Percentiles rank a stretch among this genome's conserved stretches.
These are phyloP conservation scores for Paragyromitra xinjiangensis DNA, from an alignment of 495 filamentous ascomycete genomes.

Conservation along the genomic window DNA sequence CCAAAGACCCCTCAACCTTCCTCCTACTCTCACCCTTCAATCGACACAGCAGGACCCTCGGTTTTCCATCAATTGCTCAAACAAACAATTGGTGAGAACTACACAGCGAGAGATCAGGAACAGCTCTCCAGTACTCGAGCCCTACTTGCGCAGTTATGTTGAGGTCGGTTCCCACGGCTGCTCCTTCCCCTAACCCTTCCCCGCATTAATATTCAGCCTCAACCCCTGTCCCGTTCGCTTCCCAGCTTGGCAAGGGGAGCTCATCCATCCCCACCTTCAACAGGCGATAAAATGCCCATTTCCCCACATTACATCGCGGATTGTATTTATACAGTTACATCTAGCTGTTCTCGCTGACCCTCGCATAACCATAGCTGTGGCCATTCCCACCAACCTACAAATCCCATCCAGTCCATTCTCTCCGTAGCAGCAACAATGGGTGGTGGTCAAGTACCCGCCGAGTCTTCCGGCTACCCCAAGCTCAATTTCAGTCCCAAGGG, in stretches of 20 bases:
- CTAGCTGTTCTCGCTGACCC: slow-evolving; percentile 6
- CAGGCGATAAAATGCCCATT: background rate
- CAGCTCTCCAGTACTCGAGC: background rate
- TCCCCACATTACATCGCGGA: slow-evolving; percentile 2
- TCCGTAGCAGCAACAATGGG: slow-evolving; percentile 52
- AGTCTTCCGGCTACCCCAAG: slow-evolving; percentile 63
- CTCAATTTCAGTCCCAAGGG: slow-evolving; percentile 72
- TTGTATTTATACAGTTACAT: slow-evolving; percentile 13
- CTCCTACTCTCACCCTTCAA: background rate
- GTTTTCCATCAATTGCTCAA: background rate
- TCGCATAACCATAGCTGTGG: slow-evolving; percentile 31
- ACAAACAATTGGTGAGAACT: background rate
- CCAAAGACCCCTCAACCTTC: background rate
- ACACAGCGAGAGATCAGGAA: background rate
- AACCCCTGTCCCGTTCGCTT: slow-evolving; percentile 7
- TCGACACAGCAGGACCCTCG: background rate
- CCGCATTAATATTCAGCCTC: slow-evolving; percentile 37
- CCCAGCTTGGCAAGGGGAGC: slow-evolving; percentile 8
- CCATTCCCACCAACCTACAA: slow-evolving; percentile 35
- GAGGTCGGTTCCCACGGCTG: slow-evolving; percentile 3
- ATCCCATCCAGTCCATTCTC: slow-evolving; percentile 42
- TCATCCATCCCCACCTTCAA: background rate
- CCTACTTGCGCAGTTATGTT: slow-evolving; percentile 16
- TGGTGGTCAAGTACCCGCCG: slow-evolving; percentile 22
- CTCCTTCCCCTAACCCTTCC: slow-evolving; percentile 24